A percentile compares a stretch with the other conserved stretches of the same genome.
phyloP scores from a whole-genome alignment of 2,329 filamentous ascomycete genomes.

The Colletotrichum sidae region DNA sequence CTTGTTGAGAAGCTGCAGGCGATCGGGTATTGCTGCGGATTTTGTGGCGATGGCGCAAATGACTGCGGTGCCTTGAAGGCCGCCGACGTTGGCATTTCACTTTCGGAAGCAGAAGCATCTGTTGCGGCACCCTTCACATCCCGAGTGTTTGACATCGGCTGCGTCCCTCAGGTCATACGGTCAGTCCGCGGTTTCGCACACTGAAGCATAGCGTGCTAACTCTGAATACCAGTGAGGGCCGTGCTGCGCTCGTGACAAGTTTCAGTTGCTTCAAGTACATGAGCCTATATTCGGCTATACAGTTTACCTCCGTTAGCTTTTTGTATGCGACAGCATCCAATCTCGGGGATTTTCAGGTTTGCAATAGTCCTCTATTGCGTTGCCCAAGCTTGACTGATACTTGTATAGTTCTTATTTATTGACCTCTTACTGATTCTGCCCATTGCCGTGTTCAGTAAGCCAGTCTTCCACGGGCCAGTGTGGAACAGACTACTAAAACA shows the following conservation, averaged over 20 bases:
- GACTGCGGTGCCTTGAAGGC: constrained; percentile 97
- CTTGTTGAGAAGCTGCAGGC: constrained; percentile 96
- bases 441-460: constrained; percentile 91
- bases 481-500: neutral
- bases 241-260: constrained; percentile 95
- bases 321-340: constrained; percentile 95
- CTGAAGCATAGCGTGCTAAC: neutral
- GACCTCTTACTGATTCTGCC: constrained; percentile 92
- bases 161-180: constrained; percentile 91
- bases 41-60: constrained; percentile 97
- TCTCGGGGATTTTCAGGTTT: constrained; percentile 90
- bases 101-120: constrained; percentile 96
- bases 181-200: constrained; percentile 49
- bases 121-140: constrained; percentile 99
- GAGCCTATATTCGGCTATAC: constrained; percentile 98
- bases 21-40: constrained; percentile 94
- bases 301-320: constrained; percentile 97
- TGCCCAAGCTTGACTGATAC: neutral
- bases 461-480: no score
- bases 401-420: constrained; percentile 84
- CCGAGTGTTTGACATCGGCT: constrained; percentile 94
- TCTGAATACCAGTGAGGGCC: constrained; percentile 74
- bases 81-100: constrained; percentile 95
- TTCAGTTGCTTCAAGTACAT: constrained; percentile 99
- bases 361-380: neutral